Evolutionary conservation across 2,329 filamentous ascomycete genomes (phyloP), one percentile per base, ranked within the genome.

Genomic region (Trichophaea hybrida): DNA sequence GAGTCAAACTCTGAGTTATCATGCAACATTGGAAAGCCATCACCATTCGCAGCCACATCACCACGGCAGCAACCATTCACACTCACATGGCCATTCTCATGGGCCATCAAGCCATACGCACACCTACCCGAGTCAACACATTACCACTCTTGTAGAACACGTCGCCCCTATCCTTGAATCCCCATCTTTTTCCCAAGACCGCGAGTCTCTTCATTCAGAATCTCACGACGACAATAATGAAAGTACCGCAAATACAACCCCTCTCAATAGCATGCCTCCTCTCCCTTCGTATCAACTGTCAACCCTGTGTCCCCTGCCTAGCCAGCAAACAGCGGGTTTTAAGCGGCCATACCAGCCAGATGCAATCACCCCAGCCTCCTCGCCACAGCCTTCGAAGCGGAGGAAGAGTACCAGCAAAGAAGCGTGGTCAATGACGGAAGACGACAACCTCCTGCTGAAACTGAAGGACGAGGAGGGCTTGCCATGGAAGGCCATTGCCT

Each of bases 401-500:
- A 68, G 68, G 50, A 69, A 66, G 34, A 65, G 63, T 6, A 59
- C 64, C 4, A 62, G 65, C n/a, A 55, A 65, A 51, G 63, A 68
- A 48, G 60, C 65, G 12, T 68, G 66, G 65, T 64, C 68, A 1
- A 59, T 72, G 48, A 69, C 53, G 24, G 60, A 65, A 12, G 69
- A 71, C 55, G 71, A 73, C 31, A 61, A 67, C 49, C 59, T 71
- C 10, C 68, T 72, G 5, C 64, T 73, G n/a, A 64, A 70, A 37
- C 64, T 73, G 12, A 66, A 69, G 17, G 68, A 71, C n/a, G 67
- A 68, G 43, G 68, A 71, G 34, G 57, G 67, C 8, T 60, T 70
- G 7, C 68, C 68, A 15, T 73, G 71, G 71, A 72, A 72, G 55
- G 68, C 69, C 10, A 69, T 72, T 40, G 65, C 65, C 13, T 59